phyloP scores from a whole-genome alignment of 176 grass and related monocot species.

The Eragrostis nindensis region DNA sequence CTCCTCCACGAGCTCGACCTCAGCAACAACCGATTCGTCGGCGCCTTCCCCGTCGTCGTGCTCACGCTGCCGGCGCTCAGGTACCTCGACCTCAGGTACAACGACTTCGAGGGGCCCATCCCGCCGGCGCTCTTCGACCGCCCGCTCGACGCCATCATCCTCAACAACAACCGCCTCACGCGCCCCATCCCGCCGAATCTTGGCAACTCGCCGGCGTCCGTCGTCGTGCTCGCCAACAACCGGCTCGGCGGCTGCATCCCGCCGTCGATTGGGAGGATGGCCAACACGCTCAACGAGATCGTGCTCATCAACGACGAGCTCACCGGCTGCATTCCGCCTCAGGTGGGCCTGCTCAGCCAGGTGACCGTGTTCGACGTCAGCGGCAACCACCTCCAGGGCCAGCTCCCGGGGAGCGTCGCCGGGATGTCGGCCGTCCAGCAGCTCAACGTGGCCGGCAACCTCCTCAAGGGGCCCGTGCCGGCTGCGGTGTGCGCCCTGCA shows the following conservation, averaged over 20 bases:
- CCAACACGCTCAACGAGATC: constrained; percentile 52
- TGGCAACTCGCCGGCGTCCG: constrained; percentile 45
- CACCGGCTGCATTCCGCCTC: constrained; percentile 41
- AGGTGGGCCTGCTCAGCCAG: constrained; percentile 38
- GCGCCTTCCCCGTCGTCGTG: constrained; percentile 39
- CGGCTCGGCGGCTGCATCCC: constrained; percentile 34
- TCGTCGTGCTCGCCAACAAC: constrained; percentile 61
- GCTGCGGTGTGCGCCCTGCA: constrained; percentile 16
- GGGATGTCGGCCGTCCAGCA: constrained; percentile 18
- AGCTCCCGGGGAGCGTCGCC: constrained; percentile 5
- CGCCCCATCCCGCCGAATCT: constrained; percentile 44
- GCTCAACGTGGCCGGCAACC: constrained; percentile 45
- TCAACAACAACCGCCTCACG: constrained; percentile 48
- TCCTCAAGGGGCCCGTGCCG: constrained; percentile 39
- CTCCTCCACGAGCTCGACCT: constrained; percentile 73
- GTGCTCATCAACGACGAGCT: constrained; percentile 54
- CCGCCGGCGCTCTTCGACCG: constrained; percentile 38
- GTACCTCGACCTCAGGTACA: constrained; percentile 71
- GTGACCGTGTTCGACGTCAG: constrained; percentile 49
- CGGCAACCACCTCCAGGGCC: constrained; percentile 45
- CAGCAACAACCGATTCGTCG: constrained; percentile 72
- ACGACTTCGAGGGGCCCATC: constrained; percentile 51
- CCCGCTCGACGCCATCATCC: constrained; percentile 40
- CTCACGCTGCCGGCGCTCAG: constrained; percentile 30
- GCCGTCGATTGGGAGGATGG: constrained; percentile 38